Evolutionary conservation across 202 grass and related monocot genomes (phyloP).

Genomic region (Schoenoplectus triqueter): DNA sequence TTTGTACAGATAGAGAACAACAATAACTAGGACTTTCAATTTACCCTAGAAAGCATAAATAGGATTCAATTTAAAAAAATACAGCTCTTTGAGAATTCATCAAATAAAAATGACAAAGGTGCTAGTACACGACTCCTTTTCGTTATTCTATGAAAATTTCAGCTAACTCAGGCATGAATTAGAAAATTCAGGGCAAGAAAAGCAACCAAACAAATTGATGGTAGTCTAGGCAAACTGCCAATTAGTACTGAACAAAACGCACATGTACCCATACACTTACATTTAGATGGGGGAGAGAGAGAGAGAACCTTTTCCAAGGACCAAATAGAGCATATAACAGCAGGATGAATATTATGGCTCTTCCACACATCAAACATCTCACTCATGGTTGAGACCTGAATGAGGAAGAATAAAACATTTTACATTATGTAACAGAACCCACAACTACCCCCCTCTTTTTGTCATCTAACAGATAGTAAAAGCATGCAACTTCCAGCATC

Average conservation of each 20-base stretch:
- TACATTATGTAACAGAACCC: background rate
- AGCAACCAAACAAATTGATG: constrained; percentile 8
- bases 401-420: background rate
- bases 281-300: background rate
- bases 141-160: background rate
- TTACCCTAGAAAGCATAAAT: background rate
- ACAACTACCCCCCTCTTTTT: background rate
- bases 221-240: constrained; percentile 4
- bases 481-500: background rate
- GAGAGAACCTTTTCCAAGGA: constrained; percentile 70
- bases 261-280: background rate
- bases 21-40: background rate
- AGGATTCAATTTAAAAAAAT: background rate
- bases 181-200: background rate
- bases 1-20: background rate
- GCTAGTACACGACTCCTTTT: background rate
- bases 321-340: constrained; percentile 85
- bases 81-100: background rate
- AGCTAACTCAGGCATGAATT: background rate
- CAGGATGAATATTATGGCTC: constrained; percentile 82
- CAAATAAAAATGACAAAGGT: background rate
- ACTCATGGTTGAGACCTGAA: constrained; percentile 72
- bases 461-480: background rate
- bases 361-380: constrained; percentile 96
- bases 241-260: background rate